These are phyloP conservation scores for Botrytis medusae DNA, from an alignment of 2,329 filamentous ascomycete genomes.

Conservation along the genomic window DNA sequence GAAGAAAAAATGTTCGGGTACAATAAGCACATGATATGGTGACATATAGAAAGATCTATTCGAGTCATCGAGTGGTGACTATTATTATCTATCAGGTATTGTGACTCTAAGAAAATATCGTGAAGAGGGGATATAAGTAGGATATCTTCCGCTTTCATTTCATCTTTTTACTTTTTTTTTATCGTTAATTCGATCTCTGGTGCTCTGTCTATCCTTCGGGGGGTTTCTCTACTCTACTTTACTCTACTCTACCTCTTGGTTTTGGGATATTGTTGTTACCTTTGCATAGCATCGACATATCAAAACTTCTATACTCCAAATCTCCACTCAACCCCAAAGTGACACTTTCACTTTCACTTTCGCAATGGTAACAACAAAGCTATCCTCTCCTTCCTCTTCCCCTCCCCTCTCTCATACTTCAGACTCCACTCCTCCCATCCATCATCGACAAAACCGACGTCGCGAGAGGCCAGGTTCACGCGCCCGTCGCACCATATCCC, in stretches of 20 bases:
- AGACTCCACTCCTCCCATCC: constrained; percentile 16
- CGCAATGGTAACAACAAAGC: not conserved
- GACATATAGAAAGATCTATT: not conserved
- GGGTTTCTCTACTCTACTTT: not conserved
- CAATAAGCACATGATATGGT: not conserved
- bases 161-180: not conserved
- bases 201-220: not conserved
- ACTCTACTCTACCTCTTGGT: not conserved
- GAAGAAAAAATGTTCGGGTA: not conserved
- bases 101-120: not conserved
- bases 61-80: constrained; percentile 18
- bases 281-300: not conserved
- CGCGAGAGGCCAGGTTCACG: constrained; percentile 39
- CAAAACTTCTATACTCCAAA: not conserved
- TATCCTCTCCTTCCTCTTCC: not conserved
- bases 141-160: not conserved
- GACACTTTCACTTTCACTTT: not conserved
- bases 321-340: not conserved
- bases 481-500: constrained; percentile 35
- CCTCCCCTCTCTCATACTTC: not conserved
- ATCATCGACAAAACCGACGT: constrained; percentile 38
- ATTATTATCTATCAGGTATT: not conserved
- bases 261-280: not conserved
- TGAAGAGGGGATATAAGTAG: not conserved
- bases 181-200: not conserved